A percentile compares a stretch with the other conserved stretches of the same genome.
Conservation (phyloP, 306 rosid species). For the Neltuma alba region DNA sequence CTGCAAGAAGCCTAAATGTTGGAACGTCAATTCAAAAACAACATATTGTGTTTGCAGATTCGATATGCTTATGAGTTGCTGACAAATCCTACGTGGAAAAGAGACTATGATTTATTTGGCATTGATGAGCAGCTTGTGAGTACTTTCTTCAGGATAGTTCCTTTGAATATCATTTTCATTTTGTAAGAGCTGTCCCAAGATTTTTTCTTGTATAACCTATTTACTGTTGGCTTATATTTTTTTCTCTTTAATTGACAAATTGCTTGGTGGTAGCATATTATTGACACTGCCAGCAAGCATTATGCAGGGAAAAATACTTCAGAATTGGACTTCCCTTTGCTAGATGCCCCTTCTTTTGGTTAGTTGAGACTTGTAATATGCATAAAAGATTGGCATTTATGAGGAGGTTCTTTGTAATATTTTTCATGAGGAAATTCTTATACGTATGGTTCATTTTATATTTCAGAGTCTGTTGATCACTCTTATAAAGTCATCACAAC, state of each 20-base stretch:
- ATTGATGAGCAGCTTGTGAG: slow-evolving; percentile 84
- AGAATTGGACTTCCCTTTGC: slow-evolving; percentile 60
- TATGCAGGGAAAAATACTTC: slow-evolving; percentile 63
- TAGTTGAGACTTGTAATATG: slow-evolving; percentile 41
- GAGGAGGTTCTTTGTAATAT: not conserved
- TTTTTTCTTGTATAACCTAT: slow-evolving; percentile 8
- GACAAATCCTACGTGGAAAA: slow-evolving; percentile 77
- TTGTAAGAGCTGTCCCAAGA: slow-evolving; percentile 15
- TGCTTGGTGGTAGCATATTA: slow-evolving; percentile 56
- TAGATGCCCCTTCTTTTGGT: slow-evolving; percentile 61
- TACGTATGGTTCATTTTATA: slow-evolving; percentile 21
- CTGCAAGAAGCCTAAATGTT: slow-evolving; percentile 13
- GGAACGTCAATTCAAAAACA: slow-evolving; percentile 6
- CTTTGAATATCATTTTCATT: slow-evolving; percentile 2
- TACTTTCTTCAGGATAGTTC: slow-evolving; percentile 29
- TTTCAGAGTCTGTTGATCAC: slow-evolving; percentile 60
- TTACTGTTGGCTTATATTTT: slow-evolving; percentile 9
- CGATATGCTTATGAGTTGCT: slow-evolving; percentile 93
- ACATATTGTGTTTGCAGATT: slow-evolving; percentile 51
- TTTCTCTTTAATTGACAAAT: slow-evolving; percentile 30
- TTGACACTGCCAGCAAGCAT: slow-evolving; percentile 64
- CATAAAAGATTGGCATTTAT: not conserved
- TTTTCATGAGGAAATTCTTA: slow-evolving; percentile 8
- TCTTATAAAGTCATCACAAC: slow-evolving; percentile 51
- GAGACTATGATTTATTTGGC: slow-evolving; percentile 79